These are phyloP conservation scores for Boletales sp. DNA, from an alignment of 768 basidiomycete genomes.

Conservation along the genomic window DNA sequence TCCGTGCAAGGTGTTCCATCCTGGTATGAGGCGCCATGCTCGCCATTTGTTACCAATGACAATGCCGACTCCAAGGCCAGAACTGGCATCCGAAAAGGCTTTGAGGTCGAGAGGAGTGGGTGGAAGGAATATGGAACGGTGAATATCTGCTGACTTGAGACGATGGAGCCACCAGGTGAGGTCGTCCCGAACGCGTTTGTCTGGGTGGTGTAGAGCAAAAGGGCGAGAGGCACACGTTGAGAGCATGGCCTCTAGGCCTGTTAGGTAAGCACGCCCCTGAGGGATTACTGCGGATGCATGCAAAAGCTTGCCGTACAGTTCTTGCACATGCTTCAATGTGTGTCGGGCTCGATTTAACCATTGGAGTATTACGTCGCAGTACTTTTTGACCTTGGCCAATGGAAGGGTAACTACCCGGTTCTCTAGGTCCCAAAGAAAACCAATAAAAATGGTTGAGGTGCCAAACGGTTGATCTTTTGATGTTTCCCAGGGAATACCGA, in stretches of 20 bases:
- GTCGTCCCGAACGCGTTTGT: constrained; percentile 9
- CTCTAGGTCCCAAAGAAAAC: background rate
- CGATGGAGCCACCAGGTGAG: constrained; percentile 34
- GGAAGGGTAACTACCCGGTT: background rate
- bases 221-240: constrained; percentile 22
- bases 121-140: background rate
- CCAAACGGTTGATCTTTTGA: constrained; percentile 11
- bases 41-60: constrained; percentile 27
- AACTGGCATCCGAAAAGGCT: constrained; percentile 42
- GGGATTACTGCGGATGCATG: constrained; percentile 33
- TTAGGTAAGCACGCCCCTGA: constrained; percentile 16
- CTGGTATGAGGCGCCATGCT: constrained; percentile 31
- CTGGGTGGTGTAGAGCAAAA: constrained; percentile 22
- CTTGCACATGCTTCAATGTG: background rate
- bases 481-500: constrained; percentile 7
- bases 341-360: background rate
- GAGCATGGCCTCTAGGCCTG: constrained; percentile 31
- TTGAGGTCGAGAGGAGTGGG: background rate
- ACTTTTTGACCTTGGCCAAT: background rate
- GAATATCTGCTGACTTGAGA: background rate
- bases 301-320: background rate
- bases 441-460: background rate
- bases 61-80: constrained; percentile 33
- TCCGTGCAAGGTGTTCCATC: constrained; percentile 24
- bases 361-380: too few species aligned